These are phyloP conservation scores for Alternaria ventricosa DNA, from an alignment of 2,329 filamentous ascomycete species.

Conservation along the genomic window DNA sequence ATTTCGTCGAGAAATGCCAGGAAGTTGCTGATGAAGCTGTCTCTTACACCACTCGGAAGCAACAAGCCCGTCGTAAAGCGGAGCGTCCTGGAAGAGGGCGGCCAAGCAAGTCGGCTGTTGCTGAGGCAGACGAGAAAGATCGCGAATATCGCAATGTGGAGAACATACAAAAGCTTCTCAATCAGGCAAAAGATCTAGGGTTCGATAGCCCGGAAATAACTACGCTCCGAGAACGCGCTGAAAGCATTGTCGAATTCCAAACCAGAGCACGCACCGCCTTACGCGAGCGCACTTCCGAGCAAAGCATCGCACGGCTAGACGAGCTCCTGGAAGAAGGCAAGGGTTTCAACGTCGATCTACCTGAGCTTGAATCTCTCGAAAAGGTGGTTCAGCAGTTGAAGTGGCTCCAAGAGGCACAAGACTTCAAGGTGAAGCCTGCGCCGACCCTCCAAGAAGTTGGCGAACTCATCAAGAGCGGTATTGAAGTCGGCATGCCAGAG, in stretches of 20 bases:
- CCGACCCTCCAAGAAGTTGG: slow-evolving; percentile 80
- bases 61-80: slow-evolving; percentile 94
- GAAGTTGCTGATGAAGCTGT: slow-evolving; percentile 98
- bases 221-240: slow-evolving; percentile 82
- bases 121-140: slow-evolving; percentile 83
- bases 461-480: slow-evolving; percentile 78
- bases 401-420: slow-evolving; percentile 82
- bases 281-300: slow-evolving; percentile 57
- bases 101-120: slow-evolving; percentile 65
- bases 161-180: slow-evolving; percentile 84
- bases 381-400: slow-evolving; percentile 82
- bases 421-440: slow-evolving; percentile 64
- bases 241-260: slow-evolving; percentile 85
- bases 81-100: slow-evolving; percentile 83
- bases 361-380: slow-evolving; percentile 83
- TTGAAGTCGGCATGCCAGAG: slow-evolving; percentile 76
- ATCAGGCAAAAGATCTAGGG: slow-evolving; percentile 82
- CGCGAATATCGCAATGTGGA: slow-evolving; percentile 86
- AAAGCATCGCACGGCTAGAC: slow-evolving; percentile 76
- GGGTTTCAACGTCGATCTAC: slow-evolving; percentile 88
- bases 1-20: slow-evolving; percentile 94
- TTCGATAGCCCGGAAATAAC: slow-evolving; percentile 94
- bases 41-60: slow-evolving; percentile 94
- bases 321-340: slow-evolving; percentile 90
- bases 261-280: slow-evolving; percentile 74